A percentile compares a stretch with the other conserved stretches of the same genome.
Conservation (phyloP, 2,329 filamentous ascomycete genomes). For the Boeremia exigua region DNA sequence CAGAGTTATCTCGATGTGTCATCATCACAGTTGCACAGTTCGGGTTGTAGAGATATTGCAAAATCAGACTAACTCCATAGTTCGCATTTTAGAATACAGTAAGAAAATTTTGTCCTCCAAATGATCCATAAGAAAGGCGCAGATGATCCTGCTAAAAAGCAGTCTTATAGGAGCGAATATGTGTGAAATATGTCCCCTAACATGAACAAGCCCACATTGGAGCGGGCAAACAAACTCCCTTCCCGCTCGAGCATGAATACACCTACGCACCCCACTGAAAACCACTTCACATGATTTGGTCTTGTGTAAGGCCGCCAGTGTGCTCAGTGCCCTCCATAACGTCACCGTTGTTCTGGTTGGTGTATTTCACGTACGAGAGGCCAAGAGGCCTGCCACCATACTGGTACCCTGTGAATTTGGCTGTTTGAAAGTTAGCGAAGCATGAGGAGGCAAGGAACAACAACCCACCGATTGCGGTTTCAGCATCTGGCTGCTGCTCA, state of each 20-base stretch:
- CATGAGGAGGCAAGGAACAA: too few species aligned
- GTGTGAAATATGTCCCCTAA: constrained; percentile 23
- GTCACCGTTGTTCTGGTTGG: constrained; percentile 68
- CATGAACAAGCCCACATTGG: constrained; percentile 17
- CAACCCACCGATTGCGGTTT: constrained; percentile 78
- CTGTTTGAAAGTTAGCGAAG: constrained; percentile 50
- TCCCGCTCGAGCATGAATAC: not conserved
- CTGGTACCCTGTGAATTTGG: constrained; percentile 97
- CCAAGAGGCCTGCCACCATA: constrained; percentile 95
- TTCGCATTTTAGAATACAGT: constrained; percentile 45
- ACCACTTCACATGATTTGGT: constrained; percentile 86
- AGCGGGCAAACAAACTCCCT: constrained; percentile 7
- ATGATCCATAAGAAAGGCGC: constrained; percentile 17
- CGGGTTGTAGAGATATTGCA: not conserved
- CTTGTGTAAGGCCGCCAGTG: constrained; percentile 79
- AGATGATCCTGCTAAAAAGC: constrained; percentile 22
- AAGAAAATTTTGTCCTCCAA: constrained; percentile 40
- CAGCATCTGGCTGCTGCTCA: constrained; percentile 79
- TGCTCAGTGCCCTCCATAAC: constrained; percentile 83
- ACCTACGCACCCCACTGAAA: not conserved
- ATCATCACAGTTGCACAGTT: not conserved
- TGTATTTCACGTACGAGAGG: constrained; percentile 91
- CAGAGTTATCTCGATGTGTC: not conserved
- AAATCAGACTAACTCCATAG: constrained; percentile 13
- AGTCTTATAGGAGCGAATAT: constrained; percentile 25